Base-by-base conservation (phyloP, 2,329 filamentous ascomycete genomes). In the Colletotrichum gloeosporioides region DNA sequence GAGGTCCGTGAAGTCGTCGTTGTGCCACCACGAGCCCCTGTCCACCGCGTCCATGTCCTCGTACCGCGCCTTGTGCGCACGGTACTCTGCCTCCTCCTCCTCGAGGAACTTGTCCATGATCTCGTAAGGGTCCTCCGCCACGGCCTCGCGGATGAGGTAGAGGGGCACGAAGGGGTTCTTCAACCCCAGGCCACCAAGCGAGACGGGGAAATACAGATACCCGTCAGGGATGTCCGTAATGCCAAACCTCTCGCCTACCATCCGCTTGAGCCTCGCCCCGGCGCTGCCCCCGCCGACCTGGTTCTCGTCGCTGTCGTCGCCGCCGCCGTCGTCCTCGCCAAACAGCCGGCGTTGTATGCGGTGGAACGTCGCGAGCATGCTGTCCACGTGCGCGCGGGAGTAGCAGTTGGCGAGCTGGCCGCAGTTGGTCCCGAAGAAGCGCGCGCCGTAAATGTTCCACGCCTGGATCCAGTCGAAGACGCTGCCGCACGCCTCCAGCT, bases 381-480 rank as follows among this genome's bases (percentile, higher is more conserved):
- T 88, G 77, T 92, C 88, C 69, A 92, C 87, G 79, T 92, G 91
- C 55, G 85, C 82, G 25, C 87, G 86, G 0, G 89, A 89, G 76
- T 91, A 90, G 77, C 89, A 90, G 73, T 88, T 86, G 16, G 89
- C 88, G 5, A 90, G 87, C 70, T 87, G 87, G 9, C 88, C 90
- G 75, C 92, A 92, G 79, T 92, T 92, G 78, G 88, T 89, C 68
- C 84, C 84, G 80, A 92, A 92, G 81, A 92, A 92, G 2, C 88
- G 86, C 9, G 85, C 86, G 34, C 89, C 87, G 79, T 92, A 92
- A 53, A 86, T 88, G 78, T 92, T 92, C 87, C 90, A 92, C 1
- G 90, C 90, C 78, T 92, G 88, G 5, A 92, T 87, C 87, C 90
- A 92, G 31, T 88, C 85, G 77, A 93, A 90, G 8, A 92, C 83